These are phyloP conservation scores for Potentilla sterilis DNA, from an alignment of 306 rosid species.

Conservation along the genomic window DNA sequence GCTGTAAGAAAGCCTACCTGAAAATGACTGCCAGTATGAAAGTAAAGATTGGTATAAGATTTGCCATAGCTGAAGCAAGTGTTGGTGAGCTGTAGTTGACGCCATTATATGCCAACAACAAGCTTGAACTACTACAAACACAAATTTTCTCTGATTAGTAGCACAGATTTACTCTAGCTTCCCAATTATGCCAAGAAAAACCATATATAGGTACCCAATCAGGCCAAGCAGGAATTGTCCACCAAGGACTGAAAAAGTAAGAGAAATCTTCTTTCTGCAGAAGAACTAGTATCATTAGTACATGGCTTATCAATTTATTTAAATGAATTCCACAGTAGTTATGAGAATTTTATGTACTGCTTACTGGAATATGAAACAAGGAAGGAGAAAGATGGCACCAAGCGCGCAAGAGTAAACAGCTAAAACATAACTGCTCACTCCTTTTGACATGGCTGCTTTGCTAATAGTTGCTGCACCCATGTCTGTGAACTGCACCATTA, in stretches of 20 bases:
- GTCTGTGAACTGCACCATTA: constrained; percentile 18
- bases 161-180: background rate
- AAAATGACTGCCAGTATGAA: constrained; percentile 17
- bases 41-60: constrained; percentile 15
- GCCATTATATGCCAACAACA: constrained; percentile 10
- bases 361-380: constrained; percentile 2
- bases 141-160: background rate
- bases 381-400: constrained; percentile 16
- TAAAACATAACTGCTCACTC: constrained; percentile 20
- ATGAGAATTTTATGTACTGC: background rate
- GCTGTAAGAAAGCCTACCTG: constrained; percentile 2
- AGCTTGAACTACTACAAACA: constrained; percentile 6
- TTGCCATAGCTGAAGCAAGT: constrained; percentile 23
- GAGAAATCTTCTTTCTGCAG: constrained; percentile 20
- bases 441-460: constrained; percentile 20
- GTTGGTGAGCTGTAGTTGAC: constrained; percentile 27
- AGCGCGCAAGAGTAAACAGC: constrained; percentile 5
- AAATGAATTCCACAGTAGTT: background rate
- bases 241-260: background rate
- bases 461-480: constrained; percentile 1
- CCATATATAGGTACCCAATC: background rate
- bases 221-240: constrained; percentile 13
- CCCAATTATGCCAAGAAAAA: background rate
- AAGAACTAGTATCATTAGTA: background rate
- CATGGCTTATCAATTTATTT: background rate